Conservation (phyloP, 2,329 filamentous ascomycete species). For the Trichoderma atroviride region DNA sequence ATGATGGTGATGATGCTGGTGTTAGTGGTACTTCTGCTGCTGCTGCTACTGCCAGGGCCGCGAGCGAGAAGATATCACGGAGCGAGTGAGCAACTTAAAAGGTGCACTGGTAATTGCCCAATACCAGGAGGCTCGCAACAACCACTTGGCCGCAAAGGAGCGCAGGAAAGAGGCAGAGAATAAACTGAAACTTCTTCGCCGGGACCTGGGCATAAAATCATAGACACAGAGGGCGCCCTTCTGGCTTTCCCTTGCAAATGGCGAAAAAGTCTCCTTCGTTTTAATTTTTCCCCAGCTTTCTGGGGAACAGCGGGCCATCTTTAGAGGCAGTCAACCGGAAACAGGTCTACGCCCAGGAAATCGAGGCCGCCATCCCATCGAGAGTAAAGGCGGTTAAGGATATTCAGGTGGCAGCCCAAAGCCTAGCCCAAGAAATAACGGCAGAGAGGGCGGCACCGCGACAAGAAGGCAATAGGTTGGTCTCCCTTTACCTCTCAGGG, state of each 20-base stretch:
- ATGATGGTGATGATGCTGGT: too few species aligned
- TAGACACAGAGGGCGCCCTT: too few species aligned
- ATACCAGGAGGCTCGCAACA: conserved; percentile 59
- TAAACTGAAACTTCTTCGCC: conserved; percentile 64
- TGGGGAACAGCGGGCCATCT: conserved; percentile 62
- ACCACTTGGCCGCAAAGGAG: conserved; percentile 56
- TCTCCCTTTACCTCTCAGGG: too few species aligned
- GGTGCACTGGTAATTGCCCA: conserved; percentile 66
- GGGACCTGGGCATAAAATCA: too few species aligned
- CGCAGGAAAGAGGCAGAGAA: conserved; percentile 56
- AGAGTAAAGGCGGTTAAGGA: conserved; percentile 58
- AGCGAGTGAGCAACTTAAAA: conserved; percentile 66
- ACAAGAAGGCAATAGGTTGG: too few species aligned
- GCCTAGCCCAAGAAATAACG: conserved; percentile 44
- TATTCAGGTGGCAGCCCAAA: conserved; percentile 56
- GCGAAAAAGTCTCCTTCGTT: too few species aligned
- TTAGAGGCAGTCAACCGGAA: conserved; percentile 71
- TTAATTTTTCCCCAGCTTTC: too few species aligned
- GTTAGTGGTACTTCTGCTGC: too few species aligned
- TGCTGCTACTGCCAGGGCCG: too few species aligned
- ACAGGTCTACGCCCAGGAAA: conserved; percentile 62
- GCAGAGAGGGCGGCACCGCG: too few species aligned
- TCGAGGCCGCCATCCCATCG: conserved; percentile 58
- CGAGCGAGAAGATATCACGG: conserved; percentile 70
- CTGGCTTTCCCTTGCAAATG: too few species aligned